Percentiles rank a stretch among this genome's conserved stretches.
phyloP scores from a whole-genome alignment of 1,284 basidiomycete genomes.

The Ustilago vetiveriae region DNA sequence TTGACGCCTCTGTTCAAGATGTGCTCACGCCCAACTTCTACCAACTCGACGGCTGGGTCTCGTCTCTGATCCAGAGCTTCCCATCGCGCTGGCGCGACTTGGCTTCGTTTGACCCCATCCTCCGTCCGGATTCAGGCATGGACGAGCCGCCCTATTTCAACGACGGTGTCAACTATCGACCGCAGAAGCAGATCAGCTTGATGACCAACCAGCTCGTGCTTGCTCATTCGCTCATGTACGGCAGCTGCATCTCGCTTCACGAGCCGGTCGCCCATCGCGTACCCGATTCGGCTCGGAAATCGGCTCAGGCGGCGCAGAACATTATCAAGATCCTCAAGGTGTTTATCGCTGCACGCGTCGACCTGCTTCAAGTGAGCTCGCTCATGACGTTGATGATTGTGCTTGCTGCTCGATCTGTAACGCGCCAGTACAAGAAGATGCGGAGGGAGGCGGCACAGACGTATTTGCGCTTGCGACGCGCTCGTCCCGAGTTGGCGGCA shows the following conservation, averaged over 20 bases:
- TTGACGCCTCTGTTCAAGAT: constrained; percentile 32
- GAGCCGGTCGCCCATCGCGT: constrained; percentile 45
- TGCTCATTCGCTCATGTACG: constrained; percentile 41
- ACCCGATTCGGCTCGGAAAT: constrained; percentile 37
- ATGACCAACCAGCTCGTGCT: constrained; percentile 47
- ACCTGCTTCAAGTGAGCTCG: constrained; percentile 36
- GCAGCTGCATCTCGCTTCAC: constrained; percentile 46
- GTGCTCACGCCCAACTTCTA: constrained; percentile 42
- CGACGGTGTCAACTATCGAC: constrained; percentile 45
- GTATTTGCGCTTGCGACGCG: constrained; percentile 21
- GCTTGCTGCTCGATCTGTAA: constrained; percentile 29
- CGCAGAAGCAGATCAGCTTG: constrained; percentile 37
- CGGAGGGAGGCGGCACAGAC: constrained; percentile 27
- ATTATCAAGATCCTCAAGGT: constrained; percentile 49
- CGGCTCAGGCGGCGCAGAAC: constrained; percentile 34
- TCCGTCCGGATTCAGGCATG: constrained; percentile 10
- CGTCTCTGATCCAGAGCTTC: constrained; percentile 35
- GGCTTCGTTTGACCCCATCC: constrained; percentile 22
- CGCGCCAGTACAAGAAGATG: constrained; percentile 42
- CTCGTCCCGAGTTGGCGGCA: constrained; percentile 21
- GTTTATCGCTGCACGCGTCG: constrained; percentile 38
- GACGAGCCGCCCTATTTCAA: constrained; percentile 37
- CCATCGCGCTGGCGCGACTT: constrained; percentile 42
- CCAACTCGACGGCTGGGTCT: constrained; percentile 28
- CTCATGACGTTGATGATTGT: constrained; percentile 47